Evolutionary conservation across 2,329 filamentous ascomycete species (phyloP), one percentile per base, ranked within the genome.

Genomic region (Penicillium capsulatum): DNA sequence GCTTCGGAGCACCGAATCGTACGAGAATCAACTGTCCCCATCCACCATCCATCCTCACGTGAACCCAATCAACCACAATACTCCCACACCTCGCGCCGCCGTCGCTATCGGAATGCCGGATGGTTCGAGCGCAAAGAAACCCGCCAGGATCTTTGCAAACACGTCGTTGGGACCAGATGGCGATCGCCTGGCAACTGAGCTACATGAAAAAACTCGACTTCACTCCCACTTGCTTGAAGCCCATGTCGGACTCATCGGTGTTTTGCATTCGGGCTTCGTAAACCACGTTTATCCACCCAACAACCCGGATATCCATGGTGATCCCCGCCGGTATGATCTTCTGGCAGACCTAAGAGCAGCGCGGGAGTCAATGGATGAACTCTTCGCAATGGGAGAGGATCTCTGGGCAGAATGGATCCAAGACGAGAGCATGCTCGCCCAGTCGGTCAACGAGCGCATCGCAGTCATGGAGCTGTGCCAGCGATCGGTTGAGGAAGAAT

Each of bases 341-440:
- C 61, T 73, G 7, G 64, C 61, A 34, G 70, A 73, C 44, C 58
- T 74, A 45, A 61, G 69, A 26, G 65, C 58, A 15, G 70, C 71
- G 3, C 72, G 79, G 42, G 73, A 77, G 51, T 71, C 73, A 38
- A 79, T 83, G 73, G 74, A 79, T 50, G 73, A 74, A 36, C 72
- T 79, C 14, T 83, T 81, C 51, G 74, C 79, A 2, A 72, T 83
- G 43, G 79, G 79, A 1, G 80, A 83, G 56, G 71, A 76, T 29
- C 65, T 81, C 35, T 83, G 79, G 79, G 64, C 72, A 3, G 77
- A 80, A 44, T 81, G 79, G 71, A 73, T 83, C 30, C 71, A 77
- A 47, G 80, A 83, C 47, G 79, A 82, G 55, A 76, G 72, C 36
- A 65, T 76, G 41, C 60, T 82, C 36, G 79, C 79, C 17, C 67